Percentiles rank a stretch among this genome's conserved stretches.
phyloP scores from a whole-genome alignment of 2,329 filamentous ascomycete genomes.

The Verticillium klebahnii region DNA sequence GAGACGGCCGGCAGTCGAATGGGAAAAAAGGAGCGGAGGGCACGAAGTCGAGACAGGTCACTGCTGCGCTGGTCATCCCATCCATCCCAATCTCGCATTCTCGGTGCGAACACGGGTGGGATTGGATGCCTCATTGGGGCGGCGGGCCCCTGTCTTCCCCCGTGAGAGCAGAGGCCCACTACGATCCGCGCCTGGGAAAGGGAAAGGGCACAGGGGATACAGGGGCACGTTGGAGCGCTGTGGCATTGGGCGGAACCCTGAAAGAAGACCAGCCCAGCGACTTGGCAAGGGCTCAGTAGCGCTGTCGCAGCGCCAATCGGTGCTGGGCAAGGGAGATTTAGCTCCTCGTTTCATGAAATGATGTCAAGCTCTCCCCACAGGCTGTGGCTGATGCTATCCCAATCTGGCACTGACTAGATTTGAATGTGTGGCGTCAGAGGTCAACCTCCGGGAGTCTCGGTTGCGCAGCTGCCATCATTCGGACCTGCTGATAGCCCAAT shows the following conservation, averaged over 20 bases:
- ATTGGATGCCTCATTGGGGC: background rate
- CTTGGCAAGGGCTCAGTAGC: background rate
- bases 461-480: background rate
- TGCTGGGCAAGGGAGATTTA: background rate
- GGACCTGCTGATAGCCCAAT: background rate
- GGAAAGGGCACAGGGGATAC: background rate
- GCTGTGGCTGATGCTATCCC: background rate
- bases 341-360: background rate
- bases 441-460: background rate
- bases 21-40: background rate
- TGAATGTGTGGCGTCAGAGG: background rate
- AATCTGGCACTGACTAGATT: background rate
- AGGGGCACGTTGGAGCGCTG: background rate
- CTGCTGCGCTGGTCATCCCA: background rate
- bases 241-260: background rate
- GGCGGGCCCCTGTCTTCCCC: background rate
- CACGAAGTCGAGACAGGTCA: background rate
- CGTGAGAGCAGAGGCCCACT: background rate
- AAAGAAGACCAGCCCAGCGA: background rate
- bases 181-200: background rate
- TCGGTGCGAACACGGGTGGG: background rate
- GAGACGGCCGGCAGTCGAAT: background rate
- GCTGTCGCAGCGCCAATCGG: background rate
- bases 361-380: background rate
- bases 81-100: background rate